Conservation (phyloP, 345 rosid species). For the Eucalyptus sp. region DNA sequence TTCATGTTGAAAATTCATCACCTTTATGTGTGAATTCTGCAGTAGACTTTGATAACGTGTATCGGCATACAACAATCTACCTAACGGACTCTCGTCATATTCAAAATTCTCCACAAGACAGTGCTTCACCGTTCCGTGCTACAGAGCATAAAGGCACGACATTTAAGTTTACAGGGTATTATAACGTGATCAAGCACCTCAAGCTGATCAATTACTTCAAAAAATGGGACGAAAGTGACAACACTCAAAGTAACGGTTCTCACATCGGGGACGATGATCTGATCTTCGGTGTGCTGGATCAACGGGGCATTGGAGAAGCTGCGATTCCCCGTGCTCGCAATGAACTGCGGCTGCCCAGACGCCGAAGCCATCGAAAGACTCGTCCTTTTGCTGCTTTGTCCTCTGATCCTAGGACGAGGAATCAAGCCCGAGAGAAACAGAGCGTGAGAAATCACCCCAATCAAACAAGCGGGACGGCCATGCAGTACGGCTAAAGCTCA, state of each 20-base stretch:
- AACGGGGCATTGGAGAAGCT: constrained; percentile 61
- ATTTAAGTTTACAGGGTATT: background rate
- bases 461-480: background rate
- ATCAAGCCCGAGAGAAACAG: background rate
- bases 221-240: background rate
- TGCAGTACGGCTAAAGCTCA: background rate
- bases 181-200: background rate
- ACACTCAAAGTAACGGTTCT: background rate
- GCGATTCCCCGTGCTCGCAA: constrained; percentile 45
- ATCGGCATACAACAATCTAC: background rate
- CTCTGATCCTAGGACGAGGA: background rate
- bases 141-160: background rate
- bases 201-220: background rate
- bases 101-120: background rate
- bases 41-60: background rate
- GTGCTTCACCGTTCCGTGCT: background rate
- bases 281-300: constrained; percentile 43
- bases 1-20: background rate
- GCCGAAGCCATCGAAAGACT: constrained; percentile 8
- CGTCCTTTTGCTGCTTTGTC: background rate
- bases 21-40: background rate
- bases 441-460: background rate
- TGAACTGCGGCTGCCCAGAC: constrained; percentile 64
- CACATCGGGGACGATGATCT: constrained; percentile 81
- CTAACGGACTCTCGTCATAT: background rate